These are phyloP conservation scores for Flaveria robusta DNA, from an alignment of 129 eudicot genomes.

Conservation along the genomic window DNA sequence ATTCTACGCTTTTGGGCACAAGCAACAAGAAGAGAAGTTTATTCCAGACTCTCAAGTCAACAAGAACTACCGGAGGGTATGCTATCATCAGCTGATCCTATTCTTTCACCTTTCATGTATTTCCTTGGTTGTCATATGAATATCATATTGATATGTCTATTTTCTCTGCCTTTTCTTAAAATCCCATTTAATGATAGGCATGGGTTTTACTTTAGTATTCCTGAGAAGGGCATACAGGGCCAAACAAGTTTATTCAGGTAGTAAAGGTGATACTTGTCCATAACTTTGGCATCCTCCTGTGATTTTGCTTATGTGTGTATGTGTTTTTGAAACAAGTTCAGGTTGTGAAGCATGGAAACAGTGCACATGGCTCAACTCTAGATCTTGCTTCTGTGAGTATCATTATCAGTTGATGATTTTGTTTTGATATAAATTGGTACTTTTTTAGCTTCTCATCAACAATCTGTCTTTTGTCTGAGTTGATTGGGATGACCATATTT, in stretches of 20 bases:
- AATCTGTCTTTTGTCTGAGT: conserved; percentile 5
- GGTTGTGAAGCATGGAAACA: conserved; percentile 95
- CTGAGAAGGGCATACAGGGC: conserved; percentile 92
- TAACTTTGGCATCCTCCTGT: conserved; percentile 3
- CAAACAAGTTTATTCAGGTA: conserved; percentile 96
- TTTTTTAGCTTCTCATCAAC: conserved; percentile 5
- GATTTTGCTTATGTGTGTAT: conserved; percentile 25
- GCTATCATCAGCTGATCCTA: conserved; percentile 17
- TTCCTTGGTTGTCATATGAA: background rate
- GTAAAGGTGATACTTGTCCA: conserved; percentile 24
- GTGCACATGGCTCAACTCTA: conserved; percentile 83
- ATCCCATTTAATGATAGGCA: conserved; percentile 90
- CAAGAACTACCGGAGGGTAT: conserved; percentile 96
- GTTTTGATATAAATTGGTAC: background rate
- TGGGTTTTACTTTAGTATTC: conserved; percentile 94
- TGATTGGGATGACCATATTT: background rate
- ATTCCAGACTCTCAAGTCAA: conserved; percentile 85
- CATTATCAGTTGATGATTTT: background rate
- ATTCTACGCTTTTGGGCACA: conserved; percentile 73
- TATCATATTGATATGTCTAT: background rate
- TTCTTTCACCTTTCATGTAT: conserved; percentile 49
- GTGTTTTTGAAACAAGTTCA: conserved; percentile 34
- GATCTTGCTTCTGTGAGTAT: conserved; percentile 94
- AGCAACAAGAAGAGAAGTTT: conserved; percentile 61
- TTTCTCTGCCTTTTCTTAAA: conserved; percentile 39